phyloP scores from a whole-genome alignment of 106 monocot species.

The Dioscorea dumetorum region DNA sequence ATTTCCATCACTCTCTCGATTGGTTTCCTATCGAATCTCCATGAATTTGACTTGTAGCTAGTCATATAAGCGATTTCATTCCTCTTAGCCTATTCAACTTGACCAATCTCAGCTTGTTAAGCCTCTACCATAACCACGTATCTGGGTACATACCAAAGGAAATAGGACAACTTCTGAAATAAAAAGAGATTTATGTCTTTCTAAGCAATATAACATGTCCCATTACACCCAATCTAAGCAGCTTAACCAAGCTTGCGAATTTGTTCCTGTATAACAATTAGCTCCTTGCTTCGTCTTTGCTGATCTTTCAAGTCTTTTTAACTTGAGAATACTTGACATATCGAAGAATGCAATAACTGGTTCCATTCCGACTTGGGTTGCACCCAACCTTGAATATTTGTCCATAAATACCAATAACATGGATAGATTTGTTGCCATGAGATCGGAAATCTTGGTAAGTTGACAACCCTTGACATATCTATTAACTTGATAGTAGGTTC shows the following conservation, averaged over 20 bases:
- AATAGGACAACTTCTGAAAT: neutral
- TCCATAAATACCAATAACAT: too few species aligned
- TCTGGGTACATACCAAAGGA: neutral
- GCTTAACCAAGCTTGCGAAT: conserved; percentile 62
- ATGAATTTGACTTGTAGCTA: neutral
- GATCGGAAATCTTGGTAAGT: too few species aligned
- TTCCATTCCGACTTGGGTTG: too few species aligned
- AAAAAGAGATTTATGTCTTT: neutral
- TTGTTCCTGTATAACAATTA: conserved; percentile 84
- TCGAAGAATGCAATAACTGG: too few species aligned
- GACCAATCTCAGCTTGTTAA: neutral
- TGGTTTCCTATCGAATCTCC: neutral
- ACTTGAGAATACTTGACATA: too few species aligned
- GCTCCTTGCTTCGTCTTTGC: conserved; percentile 53
- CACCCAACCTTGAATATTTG: too few species aligned
- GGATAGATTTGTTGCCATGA: too few species aligned
- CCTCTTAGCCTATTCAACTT: neutral
- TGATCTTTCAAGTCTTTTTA: too few species aligned
- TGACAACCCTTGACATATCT: too few species aligned
- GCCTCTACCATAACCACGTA: neutral
- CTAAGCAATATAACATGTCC: neutral
- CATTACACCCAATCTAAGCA: neutral
- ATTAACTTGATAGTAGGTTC: too few species aligned
- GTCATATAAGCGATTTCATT: too few species aligned
- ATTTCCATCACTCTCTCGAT: too few species aligned